Conservation (phyloP, 129 eudicot genomes). For the Logfia minima region DNA sequence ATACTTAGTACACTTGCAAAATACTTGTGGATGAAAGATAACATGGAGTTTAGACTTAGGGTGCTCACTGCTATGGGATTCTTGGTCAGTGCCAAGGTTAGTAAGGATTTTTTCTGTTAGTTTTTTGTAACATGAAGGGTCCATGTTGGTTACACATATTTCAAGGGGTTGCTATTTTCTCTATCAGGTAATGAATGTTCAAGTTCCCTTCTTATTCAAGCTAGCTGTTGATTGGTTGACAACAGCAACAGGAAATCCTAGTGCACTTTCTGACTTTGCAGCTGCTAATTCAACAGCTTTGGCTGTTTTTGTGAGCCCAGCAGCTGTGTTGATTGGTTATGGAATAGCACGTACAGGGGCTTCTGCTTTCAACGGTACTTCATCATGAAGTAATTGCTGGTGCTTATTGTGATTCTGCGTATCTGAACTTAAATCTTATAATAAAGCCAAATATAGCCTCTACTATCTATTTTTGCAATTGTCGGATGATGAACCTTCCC, state of each 20-base stretch:
- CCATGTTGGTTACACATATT: constrained; percentile 2
- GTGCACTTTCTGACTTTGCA: constrained; percentile 71
- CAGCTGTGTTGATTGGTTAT: constrained; percentile 84
- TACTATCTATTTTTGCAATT: background rate
- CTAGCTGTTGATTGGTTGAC: constrained; percentile 97
- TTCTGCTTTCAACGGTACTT: constrained; percentile 91
- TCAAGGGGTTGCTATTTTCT: constrained; percentile 11
- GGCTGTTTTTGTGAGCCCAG: constrained; percentile 88
- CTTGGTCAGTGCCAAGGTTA: constrained; percentile 87
- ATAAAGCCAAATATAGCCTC: constrained; percentile 4
- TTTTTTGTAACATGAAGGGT: background rate
- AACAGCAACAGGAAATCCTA: constrained; percentile 72
- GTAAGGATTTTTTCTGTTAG: background rate
- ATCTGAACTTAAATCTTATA: background rate
- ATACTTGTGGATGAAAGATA: constrained; percentile 91
- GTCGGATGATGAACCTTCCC: background rate
- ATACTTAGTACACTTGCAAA: constrained; percentile 75
- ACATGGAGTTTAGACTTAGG: constrained; percentile 72
- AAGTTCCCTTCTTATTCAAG: constrained; percentile 91
- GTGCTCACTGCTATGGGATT: constrained; percentile 84
- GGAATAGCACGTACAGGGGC: constrained; percentile 92
- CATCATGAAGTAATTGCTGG: constrained; percentile 57
- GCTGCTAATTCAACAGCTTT: constrained; percentile 68
- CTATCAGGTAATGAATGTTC: constrained; percentile 81
- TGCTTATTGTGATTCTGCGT: constrained; percentile 27